Evolutionary conservation across 257 asterid genomes (phyloP).

Genomic region (Solanum etuberosum): DNA sequence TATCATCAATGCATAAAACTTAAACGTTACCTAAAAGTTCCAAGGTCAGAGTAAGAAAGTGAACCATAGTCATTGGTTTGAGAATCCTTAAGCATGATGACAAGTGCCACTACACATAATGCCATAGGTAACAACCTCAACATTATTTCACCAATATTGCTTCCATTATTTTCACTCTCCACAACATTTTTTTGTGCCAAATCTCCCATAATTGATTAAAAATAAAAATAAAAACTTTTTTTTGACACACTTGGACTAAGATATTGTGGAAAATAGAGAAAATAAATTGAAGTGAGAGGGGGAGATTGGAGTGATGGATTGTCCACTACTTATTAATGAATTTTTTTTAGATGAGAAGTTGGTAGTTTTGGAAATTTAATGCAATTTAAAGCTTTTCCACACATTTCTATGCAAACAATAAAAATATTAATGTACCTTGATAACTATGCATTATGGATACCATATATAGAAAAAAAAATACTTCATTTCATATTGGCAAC

Average conservation of each 20-base stretch:
- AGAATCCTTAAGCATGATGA: slow-evolving; percentile 75
- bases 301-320: not conserved
- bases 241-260: not conserved
- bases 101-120: slow-evolving; percentile 62
- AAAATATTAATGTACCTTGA: not conserved
- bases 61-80: slow-evolving; percentile 65
- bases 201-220: not conserved
- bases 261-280: not conserved
- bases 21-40: slow-evolving; percentile 49
- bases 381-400: slow-evolving; percentile 45
- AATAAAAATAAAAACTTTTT: too few species aligned
- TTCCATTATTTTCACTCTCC: slow-evolving; percentile 23
- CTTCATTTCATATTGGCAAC: not conserved
- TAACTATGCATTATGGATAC: not conserved
- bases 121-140: slow-evolving; percentile 59
- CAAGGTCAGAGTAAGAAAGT: slow-evolving; percentile 61
- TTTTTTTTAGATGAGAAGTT: slow-evolving; percentile 12
- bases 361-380: slow-evolving; percentile 34
- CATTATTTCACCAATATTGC: slow-evolving; percentile 69
- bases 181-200: not conserved
- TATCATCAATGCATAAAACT: not conserved
- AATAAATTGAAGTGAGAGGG: not conserved
- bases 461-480: not conserved
- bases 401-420: slow-evolving; percentile 33
- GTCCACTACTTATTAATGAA: slow-evolving; percentile 19